phyloP scores from a whole-genome alignment of 176 grass and related monocot genomes.

The Tuctoria greenei region DNA sequence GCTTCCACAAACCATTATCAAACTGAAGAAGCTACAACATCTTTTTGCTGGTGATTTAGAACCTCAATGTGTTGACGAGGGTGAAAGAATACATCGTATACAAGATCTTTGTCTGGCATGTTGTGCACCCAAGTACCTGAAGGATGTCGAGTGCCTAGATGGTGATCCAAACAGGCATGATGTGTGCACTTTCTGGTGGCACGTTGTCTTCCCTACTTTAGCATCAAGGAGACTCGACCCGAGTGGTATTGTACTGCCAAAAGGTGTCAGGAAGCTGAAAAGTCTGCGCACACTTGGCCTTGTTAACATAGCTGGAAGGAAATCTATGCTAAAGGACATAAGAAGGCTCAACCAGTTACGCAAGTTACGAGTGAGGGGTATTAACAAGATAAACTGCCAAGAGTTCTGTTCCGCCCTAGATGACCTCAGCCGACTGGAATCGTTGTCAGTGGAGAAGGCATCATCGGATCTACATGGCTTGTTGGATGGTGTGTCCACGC shows the following conservation, averaged over 20 bases:
- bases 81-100: too few relatives aligned
- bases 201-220: background rate
- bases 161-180: background rate
- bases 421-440: background rate
- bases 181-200: background rate
- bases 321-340: background rate
- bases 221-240: background rate
- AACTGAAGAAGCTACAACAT: background rate
- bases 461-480: background rate
- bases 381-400: background rate
- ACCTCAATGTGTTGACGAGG: too few relatives aligned
- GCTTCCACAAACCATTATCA: background rate
- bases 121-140: background rate
- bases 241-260: background rate
- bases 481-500: background rate
- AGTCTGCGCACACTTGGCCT: background rate
- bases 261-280: background rate
- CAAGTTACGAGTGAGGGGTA: background rate
- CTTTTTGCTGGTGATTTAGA: background rate
- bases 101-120: background rate
- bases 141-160: background rate
- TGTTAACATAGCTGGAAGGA: background rate
- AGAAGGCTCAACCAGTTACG: constrained; percentile 1
- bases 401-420: background rate
- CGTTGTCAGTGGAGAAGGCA: background rate